Percentiles rank a stretch among this genome's conserved stretches.
These are phyloP conservation scores for Tinospora cordifolia DNA, from an alignment of 164 flowering plant genomes.

Conservation along the genomic window DNA sequence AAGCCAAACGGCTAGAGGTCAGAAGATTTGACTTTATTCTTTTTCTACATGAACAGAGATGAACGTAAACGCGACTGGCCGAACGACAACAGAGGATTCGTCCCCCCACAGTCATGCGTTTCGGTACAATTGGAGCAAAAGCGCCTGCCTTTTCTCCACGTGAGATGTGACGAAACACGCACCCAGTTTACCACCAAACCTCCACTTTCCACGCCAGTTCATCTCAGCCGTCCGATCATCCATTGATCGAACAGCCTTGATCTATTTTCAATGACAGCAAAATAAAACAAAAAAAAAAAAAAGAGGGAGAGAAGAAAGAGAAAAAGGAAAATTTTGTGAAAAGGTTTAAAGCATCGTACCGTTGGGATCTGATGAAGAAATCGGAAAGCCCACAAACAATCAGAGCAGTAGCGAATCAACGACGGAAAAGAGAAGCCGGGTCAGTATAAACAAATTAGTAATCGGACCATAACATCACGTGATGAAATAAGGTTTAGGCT, in stretches of 20 bases:
- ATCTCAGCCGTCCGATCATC: too few species aligned
- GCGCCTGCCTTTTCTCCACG: too few species aligned
- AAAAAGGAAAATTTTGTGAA: not conserved
- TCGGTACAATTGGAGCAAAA: too few species aligned
- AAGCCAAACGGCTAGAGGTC: too few species aligned
- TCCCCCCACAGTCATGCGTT: too few species aligned
- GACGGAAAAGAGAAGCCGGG: not conserved
- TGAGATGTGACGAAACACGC: too few species aligned
- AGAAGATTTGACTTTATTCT: too few species aligned
- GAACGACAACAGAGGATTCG: too few species aligned
- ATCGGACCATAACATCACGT: not conserved
- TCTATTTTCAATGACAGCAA: not conserved
- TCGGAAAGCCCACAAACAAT: not conserved
- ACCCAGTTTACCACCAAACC: too few species aligned
- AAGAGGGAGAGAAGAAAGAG: not conserved
- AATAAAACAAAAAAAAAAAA: not conserved
- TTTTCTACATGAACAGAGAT: too few species aligned
- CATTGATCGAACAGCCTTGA: not conserved
- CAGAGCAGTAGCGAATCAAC: not conserved
- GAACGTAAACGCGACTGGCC: too few species aligned
- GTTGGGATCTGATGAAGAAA: slow-evolving; percentile 44
- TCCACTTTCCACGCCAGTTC: too few species aligned
- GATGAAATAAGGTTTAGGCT: not conserved
- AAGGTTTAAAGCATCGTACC: slow-evolving; percentile 28
- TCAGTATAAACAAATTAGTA: not conserved